phyloP scores from a whole-genome alignment of 495 filamentous ascomycete species.

The Tuber magnatum region DNA sequence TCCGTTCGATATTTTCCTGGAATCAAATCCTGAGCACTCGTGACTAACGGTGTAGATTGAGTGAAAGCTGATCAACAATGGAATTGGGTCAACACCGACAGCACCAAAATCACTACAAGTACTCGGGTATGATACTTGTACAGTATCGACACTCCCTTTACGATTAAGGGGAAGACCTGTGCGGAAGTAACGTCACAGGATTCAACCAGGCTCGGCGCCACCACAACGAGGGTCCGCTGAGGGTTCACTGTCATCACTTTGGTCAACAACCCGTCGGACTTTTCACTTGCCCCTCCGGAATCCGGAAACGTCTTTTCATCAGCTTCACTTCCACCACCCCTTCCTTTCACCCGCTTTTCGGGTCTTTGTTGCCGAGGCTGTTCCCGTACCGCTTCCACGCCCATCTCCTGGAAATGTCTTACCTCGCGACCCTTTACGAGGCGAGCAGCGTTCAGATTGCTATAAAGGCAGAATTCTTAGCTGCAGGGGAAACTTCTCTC shows the following conservation, averaged over 20 bases:
- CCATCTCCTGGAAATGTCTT: conserved; percentile 59
- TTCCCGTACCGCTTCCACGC: not conserved
- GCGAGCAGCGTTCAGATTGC: conserved; percentile 86
- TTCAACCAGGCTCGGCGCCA: not conserved
- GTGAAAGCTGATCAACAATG: too few relatives aligned
- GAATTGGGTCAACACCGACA: too few relatives aligned
- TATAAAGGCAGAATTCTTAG: conserved; percentile 67
- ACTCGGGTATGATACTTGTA: too few relatives aligned
- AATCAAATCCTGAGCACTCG: not conserved
- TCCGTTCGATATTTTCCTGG: not conserved
- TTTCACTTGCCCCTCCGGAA: not conserved
- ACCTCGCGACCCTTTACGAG: conserved; percentile 86
- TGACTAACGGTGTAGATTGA: not conserved
- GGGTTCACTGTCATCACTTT: not conserved
- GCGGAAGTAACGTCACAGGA: not conserved
- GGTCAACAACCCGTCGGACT: not conserved
- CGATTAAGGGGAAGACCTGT: not conserved
- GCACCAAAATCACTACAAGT: too few relatives aligned
- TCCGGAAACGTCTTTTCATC: not conserved
- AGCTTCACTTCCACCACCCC: not conserved
- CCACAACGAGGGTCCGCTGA: not conserved
- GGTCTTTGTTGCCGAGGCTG: not conserved
- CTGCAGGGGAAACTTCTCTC: conserved; percentile 66
- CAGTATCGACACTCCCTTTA: too few relatives aligned
- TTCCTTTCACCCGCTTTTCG: not conserved